These are phyloP conservation scores for Leccinum fuscescens DNA, from an alignment of 1,284 basidiomycete species.

Conservation along the genomic window DNA sequence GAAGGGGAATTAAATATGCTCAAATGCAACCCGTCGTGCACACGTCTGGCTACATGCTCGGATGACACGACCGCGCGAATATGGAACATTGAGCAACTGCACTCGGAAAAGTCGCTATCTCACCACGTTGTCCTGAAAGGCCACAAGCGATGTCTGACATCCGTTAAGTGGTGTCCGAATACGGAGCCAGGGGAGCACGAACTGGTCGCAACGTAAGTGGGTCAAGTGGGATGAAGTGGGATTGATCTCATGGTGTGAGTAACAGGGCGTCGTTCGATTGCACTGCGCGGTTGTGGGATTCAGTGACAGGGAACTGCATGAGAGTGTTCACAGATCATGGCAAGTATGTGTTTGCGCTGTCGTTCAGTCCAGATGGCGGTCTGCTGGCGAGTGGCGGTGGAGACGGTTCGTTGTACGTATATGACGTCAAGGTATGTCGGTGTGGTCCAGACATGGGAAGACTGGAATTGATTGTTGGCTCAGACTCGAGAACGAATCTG, in stretches of 20 bases:
- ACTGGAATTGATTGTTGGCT: conserved; percentile 3
- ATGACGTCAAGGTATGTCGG: conserved; percentile 33
- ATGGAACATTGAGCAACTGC: conserved; percentile 55
- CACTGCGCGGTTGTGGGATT: conserved; percentile 76
- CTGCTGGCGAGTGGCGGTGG: conserved; percentile 37
- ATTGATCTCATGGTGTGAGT: conserved; percentile 6
- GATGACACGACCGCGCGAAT: conserved; percentile 77
- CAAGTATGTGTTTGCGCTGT: conserved; percentile 62
- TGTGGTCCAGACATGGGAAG: background rate
- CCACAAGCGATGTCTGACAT: conserved; percentile 66
- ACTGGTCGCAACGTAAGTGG: conserved; percentile 66
- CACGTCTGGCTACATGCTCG: conserved; percentile 73
- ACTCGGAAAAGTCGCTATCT: conserved; percentile 25
- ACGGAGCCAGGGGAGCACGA: conserved; percentile 47
- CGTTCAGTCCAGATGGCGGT: conserved; percentile 64
- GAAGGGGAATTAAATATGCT: conserved; percentile 77
- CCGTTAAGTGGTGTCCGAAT: conserved; percentile 70
- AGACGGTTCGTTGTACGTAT: conserved; percentile 36
- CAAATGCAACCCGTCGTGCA: conserved; percentile 62
- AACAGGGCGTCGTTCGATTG: conserved; percentile 72
- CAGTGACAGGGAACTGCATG: conserved; percentile 68
- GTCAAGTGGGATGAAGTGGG: background rate
- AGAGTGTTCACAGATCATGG: conserved; percentile 65
- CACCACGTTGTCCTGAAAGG: conserved; percentile 52
- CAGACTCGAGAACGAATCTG: conserved; percentile 34